Base-by-base conservation (phyloP, 495 filamentous ascomycete genomes). In the Aspergillus avenaceus region DNA sequence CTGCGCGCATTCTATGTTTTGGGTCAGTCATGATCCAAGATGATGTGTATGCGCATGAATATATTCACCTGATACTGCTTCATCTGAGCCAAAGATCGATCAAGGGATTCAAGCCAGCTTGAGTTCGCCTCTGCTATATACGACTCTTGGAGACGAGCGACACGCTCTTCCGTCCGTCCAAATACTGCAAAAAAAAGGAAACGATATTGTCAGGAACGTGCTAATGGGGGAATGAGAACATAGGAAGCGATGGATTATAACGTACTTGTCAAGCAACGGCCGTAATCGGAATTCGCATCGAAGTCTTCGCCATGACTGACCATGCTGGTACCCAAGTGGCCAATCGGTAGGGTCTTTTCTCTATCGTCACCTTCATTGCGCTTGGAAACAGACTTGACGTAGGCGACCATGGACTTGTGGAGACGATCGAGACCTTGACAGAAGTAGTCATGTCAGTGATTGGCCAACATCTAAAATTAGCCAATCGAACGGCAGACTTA, bases 241-340 rank as follows among this genome's bases (percentile, higher is more conserved):
- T 3, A 23, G 16, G 3, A 8, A 9, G 16, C 14, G 13, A 37
- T 18, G 34, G 13, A 18, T 8, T 13, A 40, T n/a, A 43, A 74
- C 83, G 47, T 72, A 91, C 88, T 77, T 34, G 84, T 84, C 37
- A 98, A 76, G 63, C 87, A 95, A 56, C 87, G 90, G 13, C 95
- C 95, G 64, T 95, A 97, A 55, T 97, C 90, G 0, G 91, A 96
- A 60, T 93, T 86, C 8, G 78, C 72, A 55, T 96, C 88, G 69
- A 96, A 97, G 49, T 97, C 95, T 62, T 97, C 92, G 51, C 91
- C 91, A 64, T 97, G 92, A 56, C 71, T 72, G 53, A 93, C 83
- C 90, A 98, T 96, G 53, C 85, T 87, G 47, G 84, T 82, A 12
- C 92, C 95, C 32, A 98, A 69, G 58, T 90, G 84, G 52, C 80